phyloP scores from a whole-genome alignment of 805 yeast species.

The Zygosaccharomyces kombuchaensis region DNA sequence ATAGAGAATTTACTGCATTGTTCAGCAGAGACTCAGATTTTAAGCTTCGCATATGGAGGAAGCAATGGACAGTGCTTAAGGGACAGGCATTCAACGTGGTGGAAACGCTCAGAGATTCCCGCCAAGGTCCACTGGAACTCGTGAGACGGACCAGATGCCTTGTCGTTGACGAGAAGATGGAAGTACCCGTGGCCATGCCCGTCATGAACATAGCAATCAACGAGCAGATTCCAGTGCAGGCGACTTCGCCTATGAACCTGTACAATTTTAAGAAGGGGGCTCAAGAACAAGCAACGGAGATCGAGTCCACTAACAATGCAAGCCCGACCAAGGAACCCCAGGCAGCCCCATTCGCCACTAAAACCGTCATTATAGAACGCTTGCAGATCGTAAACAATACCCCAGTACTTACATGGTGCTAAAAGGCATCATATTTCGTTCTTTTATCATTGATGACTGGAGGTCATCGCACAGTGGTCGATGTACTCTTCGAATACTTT shows the following conservation, averaged over 20 bases:
- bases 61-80: constrained; percentile 65
- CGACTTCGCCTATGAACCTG: constrained; percentile 21
- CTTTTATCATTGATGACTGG: neutral
- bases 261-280: neutral
- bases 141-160: constrained; percentile 54
- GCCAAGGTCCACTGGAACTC: constrained; percentile 65
- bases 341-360: constrained; percentile 20
- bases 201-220: constrained; percentile 43
- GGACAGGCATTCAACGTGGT: constrained; percentile 78
- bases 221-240: constrained; percentile 33
- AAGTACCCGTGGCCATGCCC: constrained; percentile 44
- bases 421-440: neutral
- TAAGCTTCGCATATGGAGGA: constrained; percentile 59
- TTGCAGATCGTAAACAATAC: constrained; percentile 51
- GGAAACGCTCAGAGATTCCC: constrained; percentile 51
- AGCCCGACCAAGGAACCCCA: neutral
- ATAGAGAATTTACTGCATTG: constrained; percentile 42
- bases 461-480: neutral
- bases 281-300: neutral
- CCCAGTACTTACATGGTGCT: constrained; percentile 69
- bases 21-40: constrained; percentile 58
- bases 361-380: constrained; percentile 55
- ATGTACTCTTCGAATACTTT: neutral
- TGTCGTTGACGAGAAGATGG: constrained; percentile 59
- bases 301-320: neutral